Percentiles rank a stretch among this genome's conserved stretches.
These are phyloP conservation scores for Pseudoscleropodium purum DNA, from an alignment of 225 moss, liverwort and hornwort species.

Conservation along the genomic window DNA sequence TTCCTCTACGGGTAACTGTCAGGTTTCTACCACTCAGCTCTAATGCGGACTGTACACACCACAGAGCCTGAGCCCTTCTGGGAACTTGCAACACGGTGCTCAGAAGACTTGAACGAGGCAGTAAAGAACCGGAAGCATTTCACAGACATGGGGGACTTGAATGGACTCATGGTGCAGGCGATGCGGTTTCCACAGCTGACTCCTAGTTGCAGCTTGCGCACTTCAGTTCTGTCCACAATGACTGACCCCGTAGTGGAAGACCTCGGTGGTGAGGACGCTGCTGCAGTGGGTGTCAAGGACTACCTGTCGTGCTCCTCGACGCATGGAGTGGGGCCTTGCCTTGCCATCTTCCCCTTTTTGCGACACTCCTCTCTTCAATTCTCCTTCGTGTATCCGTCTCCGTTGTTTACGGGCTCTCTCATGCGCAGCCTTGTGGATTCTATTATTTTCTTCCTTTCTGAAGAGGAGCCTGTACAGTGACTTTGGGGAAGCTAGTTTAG, in stretches of 20 bases:
- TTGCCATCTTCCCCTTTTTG: slow-evolving; percentile 55
- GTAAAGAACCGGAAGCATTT: slow-evolving; percentile 62
- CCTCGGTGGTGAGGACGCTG: slow-evolving; percentile 9
- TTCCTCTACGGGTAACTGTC: background rate
- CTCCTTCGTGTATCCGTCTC: slow-evolving; percentile 54
- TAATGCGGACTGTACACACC: slow-evolving; percentile 45
- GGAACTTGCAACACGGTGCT: slow-evolving; percentile 50
- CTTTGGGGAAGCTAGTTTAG: background rate
- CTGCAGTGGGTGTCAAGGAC: slow-evolving; percentile 44
- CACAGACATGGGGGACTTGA: slow-evolving; percentile 70
- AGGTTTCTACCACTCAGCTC: slow-evolving; percentile 77
- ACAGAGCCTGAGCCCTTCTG: slow-evolving; percentile 51
- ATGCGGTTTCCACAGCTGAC: slow-evolving; percentile 57
- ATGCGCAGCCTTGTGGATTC: slow-evolving; percentile 42
- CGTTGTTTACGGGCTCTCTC: slow-evolving; percentile 27
- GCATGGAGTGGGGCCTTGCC: slow-evolving; percentile 69
- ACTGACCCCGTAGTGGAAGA: slow-evolving; percentile 45
- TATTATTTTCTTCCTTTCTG: slow-evolving; percentile 32
- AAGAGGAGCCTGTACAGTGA: background rate
- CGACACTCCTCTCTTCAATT: slow-evolving; percentile 41
- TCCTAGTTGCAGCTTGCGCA: slow-evolving; percentile 47
- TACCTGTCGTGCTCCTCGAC: slow-evolving; percentile 39
- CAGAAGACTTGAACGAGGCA: slow-evolving; percentile 31
- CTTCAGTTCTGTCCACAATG: slow-evolving; percentile 32
- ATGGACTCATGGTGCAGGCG: slow-evolving; percentile 61